Evolutionary conservation across 1,284 basidiomycete species (phyloP), one percentile per base, ranked within the genome.

Genomic region (Cryptococcus jaspeensis): DNA sequence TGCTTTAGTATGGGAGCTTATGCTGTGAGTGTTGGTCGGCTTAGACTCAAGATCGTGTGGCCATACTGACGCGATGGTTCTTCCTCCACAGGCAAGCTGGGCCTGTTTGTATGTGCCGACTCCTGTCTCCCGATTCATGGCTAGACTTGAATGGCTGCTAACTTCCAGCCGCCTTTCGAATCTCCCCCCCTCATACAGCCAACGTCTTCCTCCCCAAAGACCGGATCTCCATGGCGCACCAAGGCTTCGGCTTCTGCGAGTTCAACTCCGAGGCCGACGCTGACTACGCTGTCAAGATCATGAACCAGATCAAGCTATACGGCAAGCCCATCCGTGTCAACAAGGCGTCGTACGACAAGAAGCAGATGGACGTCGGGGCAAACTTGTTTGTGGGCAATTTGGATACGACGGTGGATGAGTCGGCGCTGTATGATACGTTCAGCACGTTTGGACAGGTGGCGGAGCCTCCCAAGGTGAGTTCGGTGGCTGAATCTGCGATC

Each of bases 171-270:
- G 20, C 7, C 39, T 50, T 4, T 20, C 16, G 43, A 44, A 15
- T 46, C 57, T 67, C 23, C 65, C 40, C 37, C 18, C 12, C 7
- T 28, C 32, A 7, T 2, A n/a, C 65, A 96, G 93, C 92, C 36
- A 97, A 96, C 71, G 92, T 96, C 0, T 93, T 96, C 79, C 82
- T 99, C n/a, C 95, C 95, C n/a, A 99, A 98, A 79, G 96, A 99
- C 79, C 87, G 95, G 65, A 92, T 99, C 62, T 96, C 93, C 12
- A 94, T 94, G 88, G 83, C 90, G 3, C 95, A 99, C 76, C 96
- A 99, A 80, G 94, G 95, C 50, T 99, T 97, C 78, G 95, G 94
- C 48, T 99, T 99, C 80, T 97, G 95, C 83, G 95, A 99, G 81
- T 98, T 98, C 78, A 81, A 94, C 75, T 93, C 92, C 40, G 94